Conservation (phyloP, 345 rosid species). For the Cardiospermum halicacabum region DNA sequence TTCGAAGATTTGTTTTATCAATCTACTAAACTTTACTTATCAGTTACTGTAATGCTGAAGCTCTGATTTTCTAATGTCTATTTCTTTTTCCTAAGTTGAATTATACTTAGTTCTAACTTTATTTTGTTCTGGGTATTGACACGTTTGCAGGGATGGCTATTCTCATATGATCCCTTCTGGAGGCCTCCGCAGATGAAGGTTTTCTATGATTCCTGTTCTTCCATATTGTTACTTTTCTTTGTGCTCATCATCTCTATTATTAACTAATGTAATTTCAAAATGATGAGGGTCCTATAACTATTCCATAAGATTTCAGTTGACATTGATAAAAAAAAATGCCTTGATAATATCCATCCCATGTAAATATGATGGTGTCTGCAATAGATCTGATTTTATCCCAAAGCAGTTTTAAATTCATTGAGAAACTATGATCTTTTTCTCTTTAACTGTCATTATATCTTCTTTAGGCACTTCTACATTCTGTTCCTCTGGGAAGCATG, state of each 20-base stretch:
- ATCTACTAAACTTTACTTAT: background rate
- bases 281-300: background rate
- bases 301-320: background rate
- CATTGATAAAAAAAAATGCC: background rate
- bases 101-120: background rate
- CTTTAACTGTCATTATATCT: constrained; percentile 3
- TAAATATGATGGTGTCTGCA: background rate
- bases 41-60: background rate
- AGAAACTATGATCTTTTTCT: background rate
- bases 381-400: background rate
- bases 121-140: background rate
- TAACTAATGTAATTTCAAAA: background rate
- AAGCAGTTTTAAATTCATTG: background rate
- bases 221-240: constrained; percentile 1
- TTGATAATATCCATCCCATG: background rate
- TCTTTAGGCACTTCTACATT: constrained; percentile 62
- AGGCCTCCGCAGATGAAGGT: constrained; percentile 79
- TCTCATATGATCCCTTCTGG: constrained; percentile 78
- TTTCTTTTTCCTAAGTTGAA: background rate
- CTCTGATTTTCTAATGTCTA: background rate
- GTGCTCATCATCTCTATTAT: constrained; percentile 3
- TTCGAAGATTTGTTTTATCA: constrained; percentile 1
- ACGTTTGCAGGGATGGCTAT: constrained; percentile 60
- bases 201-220: constrained; percentile 9
- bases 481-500: constrained; percentile 66